Evolutionary conservation across 2,329 filamentous ascomycete species (phyloP), one percentile per base, ranked within the genome.

Genomic region (Rhynchosporium agropyri): DNA sequence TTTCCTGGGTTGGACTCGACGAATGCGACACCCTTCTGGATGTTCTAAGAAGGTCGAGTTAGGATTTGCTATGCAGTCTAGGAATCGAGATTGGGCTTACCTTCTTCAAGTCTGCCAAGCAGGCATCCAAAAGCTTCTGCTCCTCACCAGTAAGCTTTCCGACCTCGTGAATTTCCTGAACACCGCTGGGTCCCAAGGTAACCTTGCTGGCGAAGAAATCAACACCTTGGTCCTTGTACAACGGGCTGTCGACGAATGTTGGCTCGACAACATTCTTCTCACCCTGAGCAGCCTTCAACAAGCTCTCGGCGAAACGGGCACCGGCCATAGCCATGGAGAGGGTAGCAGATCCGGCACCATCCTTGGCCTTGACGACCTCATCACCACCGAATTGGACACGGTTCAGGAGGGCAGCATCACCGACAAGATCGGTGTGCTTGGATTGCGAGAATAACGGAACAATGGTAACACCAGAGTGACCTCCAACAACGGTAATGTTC

Each of bases 311-410:
- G 80, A 75, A 88, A 83, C 86, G 85, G 76, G 85, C 85, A 78
- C 94, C 94, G 71, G 94, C 94, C 87, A 97, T 94, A 76, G 94
- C 94, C 94, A 99, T 99, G 83, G 92, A 97, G 73, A 98, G 90
- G 69, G 94, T 98, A 77, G 94, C 94, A 72, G 92, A 97, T 74
- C 94, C 94, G 75, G 93, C 92, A 80, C 94, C 95, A 77, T 94
- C 93, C 90, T 98, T 98, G 81, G 94, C 95, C 88, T 97, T 87
- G 82, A 98, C 94, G 72, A 98, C 94, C 88, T 98, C 94, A 79
- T 98, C 94, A 84, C 94, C 94, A 79, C 95, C 94, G 79, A 98
- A 98, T 84, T 98, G 94, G 76, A 98, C 95, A 78, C 95, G 93
- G 65, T 74, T 71, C 81, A 98, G 83, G 74, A 98, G 91, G 67